Base-by-base conservation (phyloP, 176 grass and related monocot genomes). In the Dactylis glomerata region DNA sequence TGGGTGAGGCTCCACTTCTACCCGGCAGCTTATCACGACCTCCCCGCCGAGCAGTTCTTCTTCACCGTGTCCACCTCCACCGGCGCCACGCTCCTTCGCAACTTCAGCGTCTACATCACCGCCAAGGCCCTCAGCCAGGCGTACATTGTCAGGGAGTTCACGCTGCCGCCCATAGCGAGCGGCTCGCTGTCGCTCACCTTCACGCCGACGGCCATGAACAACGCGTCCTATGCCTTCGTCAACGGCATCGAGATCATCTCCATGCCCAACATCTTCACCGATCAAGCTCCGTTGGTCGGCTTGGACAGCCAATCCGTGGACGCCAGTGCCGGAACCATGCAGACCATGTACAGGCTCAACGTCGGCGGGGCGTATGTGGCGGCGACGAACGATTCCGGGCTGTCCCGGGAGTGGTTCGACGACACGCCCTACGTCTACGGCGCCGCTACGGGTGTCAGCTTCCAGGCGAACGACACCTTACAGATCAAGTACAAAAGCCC, bases 1-100 rank as follows among this genome's bases (percentile, higher is more conserved):
- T 94, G 89, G 94, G 78, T 97, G 23, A 89, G 94, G 37, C 87
- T 97, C 16, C 85, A 97, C 81, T 94, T 97, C 82, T 97, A 97
- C 83, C 94, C 94, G 2, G 81, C 94, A 3, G 65, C 77, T 1
- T 94, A 94, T 82, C 86, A 87, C 52, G 85, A 34, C 64, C 22
- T 97, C 45, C 69, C 81, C 4, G 79, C 85, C 1, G 89, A 97
- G 14, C 75, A 73, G 0, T 92, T 92, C 72, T 97, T 86, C 82
- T 94, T 97, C 89, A 90, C 91, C 2, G 89, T 97, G 68, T 62
- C 78, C 1, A 85, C 87, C 11, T 87, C 82, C 50, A 81, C 68
- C 9, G 87, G 94, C 31, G 19, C 90, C 41, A 94, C 91, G 5
- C 87, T 97, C 37, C 89, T 97, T 0, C 85, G 68, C 33, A 97